Conservation (phyloP, 139 green algal species). For the Nannochloris sp. region DNA sequence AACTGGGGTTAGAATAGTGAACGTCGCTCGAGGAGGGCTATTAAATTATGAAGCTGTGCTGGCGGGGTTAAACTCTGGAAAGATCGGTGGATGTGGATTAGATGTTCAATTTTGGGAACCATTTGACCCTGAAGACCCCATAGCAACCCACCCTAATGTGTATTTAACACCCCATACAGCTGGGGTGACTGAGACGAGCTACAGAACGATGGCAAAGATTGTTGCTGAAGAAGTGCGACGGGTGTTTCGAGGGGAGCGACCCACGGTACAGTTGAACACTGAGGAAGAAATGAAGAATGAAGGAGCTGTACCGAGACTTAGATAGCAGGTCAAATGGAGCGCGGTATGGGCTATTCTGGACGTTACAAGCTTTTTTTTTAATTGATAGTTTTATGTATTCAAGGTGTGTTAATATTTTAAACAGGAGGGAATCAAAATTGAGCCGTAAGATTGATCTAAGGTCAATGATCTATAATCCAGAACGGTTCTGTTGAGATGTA, state of each 20-base stretch:
- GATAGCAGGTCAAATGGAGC: no score
- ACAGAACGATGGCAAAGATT: constrained; percentile 49
- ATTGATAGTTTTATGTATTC: no score
- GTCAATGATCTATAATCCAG: no score
- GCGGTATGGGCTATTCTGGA: no score
- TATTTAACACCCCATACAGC: constrained; percentile 60
- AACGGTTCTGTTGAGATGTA: no score
- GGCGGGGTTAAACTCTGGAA: constrained; percentile 27
- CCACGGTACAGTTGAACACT: constrained; percentile 11
- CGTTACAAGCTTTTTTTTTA: no score
- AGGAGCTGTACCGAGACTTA: no score
- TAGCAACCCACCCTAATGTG: constrained; percentile 31
- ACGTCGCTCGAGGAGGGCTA: constrained; percentile 53
- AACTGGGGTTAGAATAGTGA: constrained; percentile 44
- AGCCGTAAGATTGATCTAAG: no score
- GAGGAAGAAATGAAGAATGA: no score
- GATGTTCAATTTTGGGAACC: constrained; percentile 60
- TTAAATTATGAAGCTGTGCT: constrained; percentile 44
- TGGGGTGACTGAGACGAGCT: constrained; percentile 54
- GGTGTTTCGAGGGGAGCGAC: constrained; percentile 3
- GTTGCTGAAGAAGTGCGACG: constrained; percentile 26
- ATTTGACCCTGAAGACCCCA: constrained; percentile 30
- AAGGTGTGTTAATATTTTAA: no score
- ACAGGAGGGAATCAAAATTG: no score
- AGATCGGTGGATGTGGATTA: constrained; percentile 41